These are phyloP conservation scores for Termitomyces sp. DNA, from an alignment of 768 basidiomycete species.

Conservation along the genomic window DNA sequence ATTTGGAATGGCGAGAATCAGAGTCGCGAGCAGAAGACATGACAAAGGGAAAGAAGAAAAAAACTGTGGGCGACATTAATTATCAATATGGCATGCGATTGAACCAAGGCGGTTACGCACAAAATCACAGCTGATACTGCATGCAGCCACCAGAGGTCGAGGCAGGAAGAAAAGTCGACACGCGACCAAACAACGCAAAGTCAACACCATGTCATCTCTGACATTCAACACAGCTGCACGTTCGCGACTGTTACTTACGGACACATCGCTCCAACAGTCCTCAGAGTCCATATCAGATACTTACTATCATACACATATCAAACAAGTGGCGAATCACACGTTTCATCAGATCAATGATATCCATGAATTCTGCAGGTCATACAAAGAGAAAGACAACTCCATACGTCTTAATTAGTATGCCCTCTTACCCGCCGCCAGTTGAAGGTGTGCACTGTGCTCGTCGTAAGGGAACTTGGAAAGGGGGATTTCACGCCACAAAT, in stretches of 20 bases:
- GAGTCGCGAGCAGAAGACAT: slow-evolving; percentile 11
- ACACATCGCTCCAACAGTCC: not conserved
- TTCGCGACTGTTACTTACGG: not conserved
- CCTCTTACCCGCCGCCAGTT: slow-evolving; percentile 77
- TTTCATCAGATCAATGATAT: slow-evolving; percentile 3
- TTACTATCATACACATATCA: not conserved
- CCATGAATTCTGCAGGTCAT: slow-evolving; percentile 1
- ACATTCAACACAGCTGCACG: not conserved
- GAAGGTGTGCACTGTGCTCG: slow-evolving; percentile 91
- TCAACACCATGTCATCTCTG: slow-evolving; percentile 4
- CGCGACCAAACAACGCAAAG: slow-evolving; percentile 9
- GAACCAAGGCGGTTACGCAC: slow-evolving; percentile 1
- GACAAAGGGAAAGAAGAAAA: slow-evolving; percentile 1
- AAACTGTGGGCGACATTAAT: not conserved
- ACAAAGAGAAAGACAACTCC: slow-evolving; percentile 8
- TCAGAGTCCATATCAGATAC: not conserved
- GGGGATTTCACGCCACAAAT: slow-evolving; percentile 95
- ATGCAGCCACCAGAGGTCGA: slow-evolving; percentile 6
- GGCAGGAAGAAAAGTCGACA: slow-evolving; percentile 6
- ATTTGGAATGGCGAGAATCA: slow-evolving; percentile 4
- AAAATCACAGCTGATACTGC: slow-evolving; percentile 1
- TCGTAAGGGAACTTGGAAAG: slow-evolving; percentile 89
- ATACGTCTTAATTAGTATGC: slow-evolving; percentile 37
- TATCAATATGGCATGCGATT: not conserved
- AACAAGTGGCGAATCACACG: not conserved